Percentiles rank a stretch among this genome's conserved stretches.
Evolutionary conservation across 352 stramenopile species (phyloP).

Genomic region (Globisporangium splendens): DNA sequence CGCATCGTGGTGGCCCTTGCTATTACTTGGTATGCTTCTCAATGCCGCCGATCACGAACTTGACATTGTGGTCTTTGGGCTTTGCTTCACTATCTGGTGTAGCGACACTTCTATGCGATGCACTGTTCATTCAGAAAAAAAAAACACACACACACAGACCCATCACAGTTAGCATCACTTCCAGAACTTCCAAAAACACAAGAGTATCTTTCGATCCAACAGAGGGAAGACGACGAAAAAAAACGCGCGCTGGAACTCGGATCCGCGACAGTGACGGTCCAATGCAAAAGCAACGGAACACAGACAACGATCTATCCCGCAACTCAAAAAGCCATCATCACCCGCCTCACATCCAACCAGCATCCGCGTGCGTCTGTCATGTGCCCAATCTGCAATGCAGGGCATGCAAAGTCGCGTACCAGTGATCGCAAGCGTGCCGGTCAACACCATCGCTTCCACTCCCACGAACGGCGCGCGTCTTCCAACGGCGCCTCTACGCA

Average conservation of each 20-base stretch:
- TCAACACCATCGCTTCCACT: conserved; percentile 32
- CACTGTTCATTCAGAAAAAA: conserved; percentile 8
- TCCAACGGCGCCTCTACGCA: no score
- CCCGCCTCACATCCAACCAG: no score
- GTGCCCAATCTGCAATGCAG: no score
- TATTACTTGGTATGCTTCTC: conserved; percentile 16
- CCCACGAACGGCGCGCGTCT: background rate
- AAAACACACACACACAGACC: conserved; percentile 4
- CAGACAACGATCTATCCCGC: background rate
- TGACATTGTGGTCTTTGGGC: conserved; percentile 10
- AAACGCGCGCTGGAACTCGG: background rate
- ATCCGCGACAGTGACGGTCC: no score
- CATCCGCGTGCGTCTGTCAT: no score
- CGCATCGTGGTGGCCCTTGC: conserved; percentile 7
- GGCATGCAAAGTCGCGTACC: conserved; percentile 18
- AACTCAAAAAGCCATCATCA: background rate
- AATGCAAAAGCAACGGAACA: background rate
- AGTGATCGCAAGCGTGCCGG: conserved; percentile 36
- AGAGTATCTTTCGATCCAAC: no score
- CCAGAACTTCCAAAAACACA: no score
- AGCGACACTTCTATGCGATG: conserved; percentile 17
- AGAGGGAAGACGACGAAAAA: background rate
- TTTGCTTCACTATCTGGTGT: background rate
- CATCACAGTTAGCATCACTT: background rate
- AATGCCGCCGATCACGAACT: conserved; percentile 10